Evolutionary conservation across 2,329 filamentous ascomycete genomes (phyloP).

Genomic region (Alternaria rosae): DNA sequence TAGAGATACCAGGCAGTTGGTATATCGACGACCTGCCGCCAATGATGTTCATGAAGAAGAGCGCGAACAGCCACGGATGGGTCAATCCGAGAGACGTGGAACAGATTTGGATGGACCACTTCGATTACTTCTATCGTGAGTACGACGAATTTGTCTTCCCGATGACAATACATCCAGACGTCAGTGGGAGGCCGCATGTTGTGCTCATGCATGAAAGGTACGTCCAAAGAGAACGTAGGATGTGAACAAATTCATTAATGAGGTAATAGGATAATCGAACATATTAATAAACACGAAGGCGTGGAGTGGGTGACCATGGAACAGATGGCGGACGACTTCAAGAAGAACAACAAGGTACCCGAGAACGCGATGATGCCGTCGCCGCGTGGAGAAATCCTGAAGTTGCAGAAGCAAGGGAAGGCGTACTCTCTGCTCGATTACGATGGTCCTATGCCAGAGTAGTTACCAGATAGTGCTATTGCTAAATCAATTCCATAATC

Average conservation of each 20-base stretch:
- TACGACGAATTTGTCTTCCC: conserved; percentile 81
- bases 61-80: conserved; percentile 70
- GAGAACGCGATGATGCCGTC: conserved; percentile 69
- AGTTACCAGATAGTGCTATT: neutral
- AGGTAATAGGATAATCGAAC: conserved; percentile 65
- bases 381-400: conserved; percentile 60
- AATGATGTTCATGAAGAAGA: conserved; percentile 76
- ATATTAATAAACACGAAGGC: conserved; percentile 70
- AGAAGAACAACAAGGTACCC: conserved; percentile 66
- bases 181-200: conserved; percentile 70
- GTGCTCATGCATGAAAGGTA: conserved; percentile 76
- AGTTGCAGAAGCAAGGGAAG: conserved; percentile 49
- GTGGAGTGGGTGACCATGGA: conserved; percentile 75
- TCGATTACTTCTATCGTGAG: conserved; percentile 78
- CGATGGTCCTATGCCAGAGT: conserved; percentile 23
- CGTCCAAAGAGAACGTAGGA: conserved; percentile 10
- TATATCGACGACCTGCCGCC: conserved; percentile 67
- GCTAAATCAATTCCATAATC: neutral
- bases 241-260: neutral
- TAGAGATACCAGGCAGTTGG: conserved; percentile 72
- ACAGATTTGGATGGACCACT: conserved; percentile 71
- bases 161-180: conserved; percentile 77
- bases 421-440: conserved; percentile 34
- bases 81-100: conserved; percentile 66
- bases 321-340: conserved; percentile 77